Percentiles rank a stretch among this genome's conserved stretches.
These are phyloP conservation scores for Phytophthora citricola DNA, from an alignment of 352 stramenopile genomes.

Conservation along the genomic window DNA sequence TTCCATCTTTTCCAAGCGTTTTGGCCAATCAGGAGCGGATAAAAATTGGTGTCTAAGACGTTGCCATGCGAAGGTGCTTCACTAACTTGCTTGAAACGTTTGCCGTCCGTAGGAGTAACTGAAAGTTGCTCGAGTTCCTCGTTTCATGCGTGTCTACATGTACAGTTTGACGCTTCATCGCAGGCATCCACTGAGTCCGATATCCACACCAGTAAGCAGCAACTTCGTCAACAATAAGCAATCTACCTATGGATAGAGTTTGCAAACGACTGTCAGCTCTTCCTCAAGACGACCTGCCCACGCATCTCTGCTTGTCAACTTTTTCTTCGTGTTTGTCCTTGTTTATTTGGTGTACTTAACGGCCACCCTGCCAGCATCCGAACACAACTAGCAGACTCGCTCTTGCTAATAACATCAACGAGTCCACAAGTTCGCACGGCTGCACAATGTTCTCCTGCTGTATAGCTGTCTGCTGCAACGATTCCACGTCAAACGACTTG, in stretches of 20 bases:
- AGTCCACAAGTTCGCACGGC: slow-evolving; percentile 8
- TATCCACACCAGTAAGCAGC: too few species aligned
- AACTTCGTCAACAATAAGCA: too few species aligned
- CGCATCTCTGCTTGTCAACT: slow-evolving; percentile 5
- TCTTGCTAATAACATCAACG: not conserved
- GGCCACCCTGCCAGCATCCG: not conserved
- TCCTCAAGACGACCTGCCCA: not conserved
- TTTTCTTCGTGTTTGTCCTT: slow-evolving; percentile 28
- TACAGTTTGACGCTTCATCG: not conserved
- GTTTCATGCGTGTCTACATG: not conserved
- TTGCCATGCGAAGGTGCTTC: too few species aligned
- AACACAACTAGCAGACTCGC: not conserved
- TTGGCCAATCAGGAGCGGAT: slow-evolving; percentile 1
- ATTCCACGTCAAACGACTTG: not conserved
- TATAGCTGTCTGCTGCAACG: slow-evolving; percentile 7
- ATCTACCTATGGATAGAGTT: not conserved
- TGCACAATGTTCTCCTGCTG: slow-evolving; percentile 5
- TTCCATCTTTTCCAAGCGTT: slow-evolving; percentile 10
- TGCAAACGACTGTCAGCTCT: not conserved
- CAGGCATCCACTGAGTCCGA: not conserved
- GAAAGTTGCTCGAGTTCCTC: not conserved
- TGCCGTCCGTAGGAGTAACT: too few species aligned
- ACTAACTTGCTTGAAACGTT: too few species aligned
- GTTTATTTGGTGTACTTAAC: slow-evolving; percentile 27
- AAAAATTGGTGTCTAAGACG: not conserved